These are phyloP conservation scores for Globisporangium orthogonon DNA, from an alignment of 352 stramenopile species.

Conservation along the genomic window DNA sequence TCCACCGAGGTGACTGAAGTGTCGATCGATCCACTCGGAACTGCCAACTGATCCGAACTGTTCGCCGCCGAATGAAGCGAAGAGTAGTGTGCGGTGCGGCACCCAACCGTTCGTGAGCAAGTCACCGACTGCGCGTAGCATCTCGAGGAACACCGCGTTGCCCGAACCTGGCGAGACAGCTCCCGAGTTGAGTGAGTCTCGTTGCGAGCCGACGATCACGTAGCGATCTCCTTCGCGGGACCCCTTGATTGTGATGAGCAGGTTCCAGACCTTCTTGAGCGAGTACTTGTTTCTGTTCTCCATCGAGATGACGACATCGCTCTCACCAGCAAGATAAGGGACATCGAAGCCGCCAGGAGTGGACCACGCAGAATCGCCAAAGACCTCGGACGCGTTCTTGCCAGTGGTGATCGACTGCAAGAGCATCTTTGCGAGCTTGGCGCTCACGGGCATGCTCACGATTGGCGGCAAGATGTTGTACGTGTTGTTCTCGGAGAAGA, in stretches of 20 bases:
- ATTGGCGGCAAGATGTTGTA: conserved; percentile 74
- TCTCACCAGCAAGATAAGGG: conserved; percentile 27
- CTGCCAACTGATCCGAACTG: conserved; percentile 76
- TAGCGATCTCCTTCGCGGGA: conserved; percentile 72
- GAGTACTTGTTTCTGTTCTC: conserved; percentile 65
- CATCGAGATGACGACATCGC: conserved; percentile 27
- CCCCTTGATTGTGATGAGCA: conserved; percentile 64
- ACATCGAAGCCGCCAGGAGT: conserved; percentile 20
- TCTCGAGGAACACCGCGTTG: conserved; percentile 75
- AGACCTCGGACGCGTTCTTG: conserved; percentile 37
- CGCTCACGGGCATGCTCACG: conserved; percentile 69
- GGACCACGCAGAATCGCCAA: conserved; percentile 20
- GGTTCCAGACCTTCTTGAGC: conserved; percentile 74
- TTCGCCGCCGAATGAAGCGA: conserved; percentile 73
- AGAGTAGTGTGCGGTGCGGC: conserved; percentile 67
- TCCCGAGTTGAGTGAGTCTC: conserved; percentile 63
- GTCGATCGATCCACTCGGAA: conserved; percentile 79
- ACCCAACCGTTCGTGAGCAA: conserved; percentile 66
- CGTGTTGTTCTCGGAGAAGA: conserved; percentile 79
- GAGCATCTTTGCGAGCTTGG: conserved; percentile 42
- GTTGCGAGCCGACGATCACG: conserved; percentile 63
- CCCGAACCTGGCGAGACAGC: conserved; percentile 58
- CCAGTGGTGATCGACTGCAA: conserved; percentile 20
- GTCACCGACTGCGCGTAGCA: conserved; percentile 51
- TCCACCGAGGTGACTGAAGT: conserved; percentile 53